A percentile compares a stretch with the other conserved stretches of the same genome.
These are phyloP conservation scores for Xylaria bambusicola DNA, from an alignment of 495 filamentous ascomycete species.

Conservation along the genomic window DNA sequence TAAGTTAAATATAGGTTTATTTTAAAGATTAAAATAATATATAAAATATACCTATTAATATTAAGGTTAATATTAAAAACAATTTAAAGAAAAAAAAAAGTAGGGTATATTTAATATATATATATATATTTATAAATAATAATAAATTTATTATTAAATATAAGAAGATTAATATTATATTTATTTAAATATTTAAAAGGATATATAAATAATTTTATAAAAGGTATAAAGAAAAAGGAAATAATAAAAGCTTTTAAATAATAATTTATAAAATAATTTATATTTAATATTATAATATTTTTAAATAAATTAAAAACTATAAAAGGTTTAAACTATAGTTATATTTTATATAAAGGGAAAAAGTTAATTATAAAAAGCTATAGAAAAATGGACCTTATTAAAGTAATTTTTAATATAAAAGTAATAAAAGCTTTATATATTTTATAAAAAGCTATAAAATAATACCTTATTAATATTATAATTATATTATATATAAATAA, in stretches of 20 bases:
- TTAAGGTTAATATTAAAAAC: no score
- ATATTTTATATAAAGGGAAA: slow-evolving; percentile 11
- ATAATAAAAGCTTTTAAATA: slow-evolving; percentile 16
- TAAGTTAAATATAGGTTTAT: no score
- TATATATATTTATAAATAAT: slow-evolving; percentile 13
- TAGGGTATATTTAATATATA: no score
- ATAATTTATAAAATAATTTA: slow-evolving; percentile 19
- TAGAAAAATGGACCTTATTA: neutral
- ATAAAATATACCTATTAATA: neutral
- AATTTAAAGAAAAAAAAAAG: no score
- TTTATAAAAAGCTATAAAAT: neutral
- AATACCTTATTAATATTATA: neutral
- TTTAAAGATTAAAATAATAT: no score
- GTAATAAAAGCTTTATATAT: neutral
- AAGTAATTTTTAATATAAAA: neutral
- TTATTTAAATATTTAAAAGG: slow-evolving; percentile 19
- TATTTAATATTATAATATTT: slow-evolving; percentile 20
- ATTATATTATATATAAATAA: slow-evolving; percentile 2
- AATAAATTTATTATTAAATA: slow-evolving; percentile 15
- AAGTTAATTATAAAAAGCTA: slow-evolving; percentile 4
- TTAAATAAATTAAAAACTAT: neutral
- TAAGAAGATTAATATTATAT: slow-evolving; percentile 16
- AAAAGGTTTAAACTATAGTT: neutral
- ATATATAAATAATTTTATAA: slow-evolving; percentile 22
- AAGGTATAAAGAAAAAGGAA: slow-evolving; percentile 19